Percentiles rank a stretch among this genome's conserved stretches.
phyloP scores from a whole-genome alignment of 164 flowering plant species.

The Vitis cinerea region DNA sequence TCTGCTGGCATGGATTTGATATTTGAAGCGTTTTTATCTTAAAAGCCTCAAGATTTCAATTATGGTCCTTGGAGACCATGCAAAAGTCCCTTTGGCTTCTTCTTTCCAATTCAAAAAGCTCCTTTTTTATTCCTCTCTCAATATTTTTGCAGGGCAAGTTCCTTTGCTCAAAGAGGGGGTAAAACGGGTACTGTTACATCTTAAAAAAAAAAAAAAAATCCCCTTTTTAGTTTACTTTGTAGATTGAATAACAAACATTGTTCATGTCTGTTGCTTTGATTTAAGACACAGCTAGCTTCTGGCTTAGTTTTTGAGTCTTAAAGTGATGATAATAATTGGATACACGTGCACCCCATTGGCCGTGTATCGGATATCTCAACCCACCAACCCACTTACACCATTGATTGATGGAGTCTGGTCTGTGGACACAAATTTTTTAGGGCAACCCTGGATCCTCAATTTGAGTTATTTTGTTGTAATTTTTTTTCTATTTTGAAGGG shows the following conservation, averaged over 20 bases:
- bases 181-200: background rate
- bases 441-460: too few relatives aligned
- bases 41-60: slow-evolving; percentile 53
- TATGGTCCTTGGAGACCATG: slow-evolving; percentile 66
- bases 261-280: slow-evolving; percentile 23
- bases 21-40: slow-evolving; percentile 17
- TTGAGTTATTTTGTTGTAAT: too few relatives aligned
- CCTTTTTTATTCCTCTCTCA: slow-evolving; percentile 12
- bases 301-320: slow-evolving; percentile 14
- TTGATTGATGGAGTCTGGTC: too few relatives aligned
- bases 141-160: too few relatives aligned
- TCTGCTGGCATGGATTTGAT: slow-evolving; percentile 43
- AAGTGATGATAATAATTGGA: slow-evolving; percentile 5
- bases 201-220: background rate
- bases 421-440: too few relatives aligned
- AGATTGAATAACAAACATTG: slow-evolving; percentile 17
- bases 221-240: slow-evolving; percentile 8
- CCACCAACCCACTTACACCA: too few relatives aligned
- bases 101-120: slow-evolving; percentile 28
- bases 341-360: slow-evolving; percentile 31
- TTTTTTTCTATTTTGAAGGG: too few relatives aligned
- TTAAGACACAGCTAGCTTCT: slow-evolving; percentile 23
- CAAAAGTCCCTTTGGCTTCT: slow-evolving; percentile 40
- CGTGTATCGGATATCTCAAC: too few relatives aligned
- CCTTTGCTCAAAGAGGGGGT: background rate